These are phyloP conservation scores for Talaromyces funiculosus DNA, from an alignment of 2,329 filamentous ascomycete species.

Conservation along the genomic window DNA sequence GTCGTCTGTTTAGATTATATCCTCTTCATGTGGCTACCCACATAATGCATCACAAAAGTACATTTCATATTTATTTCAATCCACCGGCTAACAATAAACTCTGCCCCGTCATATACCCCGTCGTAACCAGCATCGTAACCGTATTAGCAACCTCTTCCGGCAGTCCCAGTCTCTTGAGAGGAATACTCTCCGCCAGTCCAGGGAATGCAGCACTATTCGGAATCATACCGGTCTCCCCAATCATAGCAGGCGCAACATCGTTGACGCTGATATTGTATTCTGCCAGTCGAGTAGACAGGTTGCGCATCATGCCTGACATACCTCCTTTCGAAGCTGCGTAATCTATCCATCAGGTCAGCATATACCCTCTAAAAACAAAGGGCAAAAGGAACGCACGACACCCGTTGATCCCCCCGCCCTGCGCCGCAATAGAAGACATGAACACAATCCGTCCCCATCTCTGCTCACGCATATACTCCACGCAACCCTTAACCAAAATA, in stretches of 20 bases:
- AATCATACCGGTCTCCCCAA: conserved; percentile 60
- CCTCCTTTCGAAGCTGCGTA: conserved; percentile 59
- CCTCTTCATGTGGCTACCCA: background rate
- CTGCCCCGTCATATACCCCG: conserved; percentile 57
- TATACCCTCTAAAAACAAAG: background rate
- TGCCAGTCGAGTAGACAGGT: conserved; percentile 55
- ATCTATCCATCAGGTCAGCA: conserved; percentile 20
- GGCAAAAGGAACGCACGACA: conserved; percentile 35
- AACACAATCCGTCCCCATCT: conserved; percentile 61
- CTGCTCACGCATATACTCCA: conserved; percentile 56
- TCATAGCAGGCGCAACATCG: conserved; percentile 65
- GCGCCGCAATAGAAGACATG: conserved; percentile 58
- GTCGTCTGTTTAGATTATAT: conserved; percentile 17
- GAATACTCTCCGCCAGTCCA: conserved; percentile 56
- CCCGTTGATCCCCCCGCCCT: conserved; percentile 60
- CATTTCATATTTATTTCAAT: conserved; percentile 11
- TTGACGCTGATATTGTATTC: conserved; percentile 60
- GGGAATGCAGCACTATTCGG: conserved; percentile 53
- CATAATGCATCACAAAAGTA: background rate
- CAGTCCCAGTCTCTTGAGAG: conserved; percentile 53
- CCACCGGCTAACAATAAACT: conserved; percentile 48
- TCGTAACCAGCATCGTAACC: conserved; percentile 55
- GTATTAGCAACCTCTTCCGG: conserved; percentile 57
- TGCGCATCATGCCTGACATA: conserved; percentile 60
- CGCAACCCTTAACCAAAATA: conserved; percentile 54